phyloP scores from a whole-genome alignment of 2,329 filamentous ascomycete genomes.

The Cordyceps pruinosa region DNA sequence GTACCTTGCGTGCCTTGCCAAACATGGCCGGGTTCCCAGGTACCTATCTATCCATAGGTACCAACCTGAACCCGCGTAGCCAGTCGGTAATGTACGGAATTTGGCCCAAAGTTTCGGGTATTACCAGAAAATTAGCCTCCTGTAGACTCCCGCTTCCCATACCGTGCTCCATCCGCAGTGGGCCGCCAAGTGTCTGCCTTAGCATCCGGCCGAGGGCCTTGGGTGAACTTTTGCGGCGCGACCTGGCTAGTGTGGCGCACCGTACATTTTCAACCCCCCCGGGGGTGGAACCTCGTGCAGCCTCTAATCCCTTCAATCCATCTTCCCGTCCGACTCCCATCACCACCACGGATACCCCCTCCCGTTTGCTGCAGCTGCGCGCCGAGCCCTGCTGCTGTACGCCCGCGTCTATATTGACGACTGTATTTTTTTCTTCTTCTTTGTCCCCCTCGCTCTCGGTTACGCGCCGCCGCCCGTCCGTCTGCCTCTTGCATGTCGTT shows the following conservation, averaged over 20 bases:
- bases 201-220: background rate
- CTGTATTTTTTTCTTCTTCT: background rate
- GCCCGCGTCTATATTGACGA: background rate
- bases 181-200: background rate
- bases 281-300: constrained; percentile 11
- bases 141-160: background rate
- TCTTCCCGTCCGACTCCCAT: constrained; percentile 1
- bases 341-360: background rate
- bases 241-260: constrained; percentile 5
- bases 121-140: background rate
- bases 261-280: constrained; percentile 4
- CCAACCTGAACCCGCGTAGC: no score
- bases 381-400: background rate
- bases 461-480: background rate
- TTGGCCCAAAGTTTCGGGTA: background rate
- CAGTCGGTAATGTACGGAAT: no score
- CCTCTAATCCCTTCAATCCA: constrained; percentile 10
- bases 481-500: background rate
- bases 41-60: no score
- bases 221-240: background rate
- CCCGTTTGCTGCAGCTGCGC: background rate
- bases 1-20: no score
- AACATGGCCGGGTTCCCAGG: no score
- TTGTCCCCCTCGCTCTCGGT: background rate
- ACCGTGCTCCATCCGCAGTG: background rate